These are phyloP conservation scores for Xylariaceae sp. DNA, from an alignment of 2,329 filamentous ascomycete species.

Conservation along the genomic window DNA sequence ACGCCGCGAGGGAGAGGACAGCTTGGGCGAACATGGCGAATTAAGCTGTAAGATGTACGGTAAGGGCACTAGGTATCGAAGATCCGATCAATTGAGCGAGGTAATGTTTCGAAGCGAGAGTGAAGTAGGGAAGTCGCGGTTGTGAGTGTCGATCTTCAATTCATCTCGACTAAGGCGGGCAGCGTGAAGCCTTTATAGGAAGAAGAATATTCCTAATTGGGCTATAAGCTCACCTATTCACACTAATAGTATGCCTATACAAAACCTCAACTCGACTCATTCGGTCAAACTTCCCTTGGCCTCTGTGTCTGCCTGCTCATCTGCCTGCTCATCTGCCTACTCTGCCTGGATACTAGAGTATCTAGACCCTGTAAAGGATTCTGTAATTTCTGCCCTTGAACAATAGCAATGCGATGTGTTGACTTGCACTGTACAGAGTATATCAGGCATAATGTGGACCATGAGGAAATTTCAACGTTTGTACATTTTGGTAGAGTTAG, in stretches of 20 bases:
- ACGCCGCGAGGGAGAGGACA: slow-evolving; percentile 28
- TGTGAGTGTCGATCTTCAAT: slow-evolving; percentile 15
- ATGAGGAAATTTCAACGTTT: too few relatives aligned
- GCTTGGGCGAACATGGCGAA: slow-evolving; percentile 31
- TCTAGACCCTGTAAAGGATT: neutral
- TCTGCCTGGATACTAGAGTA: too few relatives aligned
- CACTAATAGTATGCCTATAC: too few relatives aligned
- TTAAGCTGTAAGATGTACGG: slow-evolving; percentile 1
- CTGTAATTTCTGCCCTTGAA: neutral
- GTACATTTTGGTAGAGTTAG: too few relatives aligned
- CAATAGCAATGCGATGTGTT: too few relatives aligned
- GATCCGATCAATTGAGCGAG: neutral
- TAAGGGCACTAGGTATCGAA: neutral
- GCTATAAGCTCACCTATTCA: too few relatives aligned
- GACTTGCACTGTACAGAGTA: too few relatives aligned
- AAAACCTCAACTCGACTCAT: neutral
- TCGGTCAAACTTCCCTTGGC: neutral
- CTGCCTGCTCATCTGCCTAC: slow-evolving; percentile 16
- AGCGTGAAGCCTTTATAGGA: slow-evolving; percentile 16
- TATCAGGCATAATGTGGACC: too few relatives aligned
- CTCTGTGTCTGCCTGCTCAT: slow-evolving; percentile 9
- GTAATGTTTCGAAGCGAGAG: neutral
- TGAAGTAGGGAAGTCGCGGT: neutral
- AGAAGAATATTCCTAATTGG: neutral
- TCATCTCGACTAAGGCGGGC: neutral